Evolutionary conservation across 225 moss, liverwort and hornwort genomes (phyloP).

Genomic region (Ulota crispa): DNA sequence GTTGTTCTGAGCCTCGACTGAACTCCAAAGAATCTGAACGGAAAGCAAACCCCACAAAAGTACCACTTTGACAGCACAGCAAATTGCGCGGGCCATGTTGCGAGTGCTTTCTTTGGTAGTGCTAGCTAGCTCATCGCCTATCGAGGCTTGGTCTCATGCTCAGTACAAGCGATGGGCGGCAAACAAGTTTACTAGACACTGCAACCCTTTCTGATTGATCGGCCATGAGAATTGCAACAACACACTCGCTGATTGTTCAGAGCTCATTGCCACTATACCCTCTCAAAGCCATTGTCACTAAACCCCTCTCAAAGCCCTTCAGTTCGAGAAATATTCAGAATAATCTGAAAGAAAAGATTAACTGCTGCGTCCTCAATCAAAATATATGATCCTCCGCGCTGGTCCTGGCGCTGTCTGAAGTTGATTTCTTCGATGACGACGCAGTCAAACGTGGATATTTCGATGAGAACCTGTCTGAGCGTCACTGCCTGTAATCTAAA

Average conservation of each 20-base stretch:
- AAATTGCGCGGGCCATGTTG: neutral
- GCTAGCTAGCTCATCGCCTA: neutral
- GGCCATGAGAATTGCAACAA: slow-evolving; percentile 13
- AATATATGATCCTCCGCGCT: neutral
- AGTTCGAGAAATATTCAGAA: neutral
- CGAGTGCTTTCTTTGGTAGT: neutral
- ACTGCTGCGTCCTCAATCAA: neutral
- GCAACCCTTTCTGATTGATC: neutral
- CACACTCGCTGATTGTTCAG: neutral
- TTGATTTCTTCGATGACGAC: neutral
- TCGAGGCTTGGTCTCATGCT: neutral
- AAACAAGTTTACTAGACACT: neutral
- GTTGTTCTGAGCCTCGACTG: neutral
- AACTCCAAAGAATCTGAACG: neutral
- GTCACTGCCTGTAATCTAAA: neutral
- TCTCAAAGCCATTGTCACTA: neutral
- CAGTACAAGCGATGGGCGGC: neutral
- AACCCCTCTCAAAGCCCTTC: neutral
- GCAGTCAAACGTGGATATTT: neutral
- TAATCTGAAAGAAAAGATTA: neutral
- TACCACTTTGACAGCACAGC: neutral
- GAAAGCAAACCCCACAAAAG: slow-evolving; percentile 4
- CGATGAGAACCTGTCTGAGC: neutral
- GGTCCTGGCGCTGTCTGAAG: neutral
- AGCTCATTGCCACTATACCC: neutral